These are phyloP conservation scores for Phylloporus sp. DNA, from an alignment of 768 basidiomycete species.

Conservation along the genomic window DNA sequence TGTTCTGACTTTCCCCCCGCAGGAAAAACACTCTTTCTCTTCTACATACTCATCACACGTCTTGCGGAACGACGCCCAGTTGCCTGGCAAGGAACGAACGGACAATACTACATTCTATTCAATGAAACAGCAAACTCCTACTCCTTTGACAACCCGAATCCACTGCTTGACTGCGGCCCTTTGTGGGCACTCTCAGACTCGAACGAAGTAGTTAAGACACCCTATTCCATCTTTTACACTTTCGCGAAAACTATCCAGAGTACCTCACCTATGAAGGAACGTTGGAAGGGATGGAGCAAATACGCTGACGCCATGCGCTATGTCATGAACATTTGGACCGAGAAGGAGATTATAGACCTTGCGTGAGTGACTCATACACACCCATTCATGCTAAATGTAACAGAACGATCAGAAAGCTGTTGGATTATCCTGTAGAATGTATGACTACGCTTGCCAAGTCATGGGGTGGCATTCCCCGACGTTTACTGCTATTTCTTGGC, in stretches of 20 bases:
- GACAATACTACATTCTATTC: background rate
- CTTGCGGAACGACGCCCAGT: background rate
- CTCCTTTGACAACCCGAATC: fast-evolving
- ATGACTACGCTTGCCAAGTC: background rate
- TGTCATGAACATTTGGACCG: conserved; percentile 4
- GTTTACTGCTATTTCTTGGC: background rate
- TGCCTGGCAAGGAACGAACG: background rate
- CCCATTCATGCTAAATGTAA: background rate
- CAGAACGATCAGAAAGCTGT: background rate
- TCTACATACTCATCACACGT: background rate
- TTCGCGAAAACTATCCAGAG: background rate
- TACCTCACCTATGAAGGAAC: background rate
- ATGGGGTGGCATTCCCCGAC: background rate
- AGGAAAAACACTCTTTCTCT: background rate
- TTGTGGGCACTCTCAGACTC: conserved; percentile 1
- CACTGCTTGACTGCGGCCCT: fast-evolving
- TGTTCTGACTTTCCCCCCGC: too few species aligned
- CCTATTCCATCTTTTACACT: background rate
- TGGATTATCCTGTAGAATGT: background rate
- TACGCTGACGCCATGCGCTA: background rate
- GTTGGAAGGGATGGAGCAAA: conserved; percentile 4
- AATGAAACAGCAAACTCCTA: background rate
- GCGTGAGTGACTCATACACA: background rate
- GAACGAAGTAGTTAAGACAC: background rate
- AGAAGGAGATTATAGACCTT: background rate